Evolutionary conservation across 257 asterid species (phyloP), one percentile per base, ranked within the genome.

Genomic region (Ehretia macrophylla): DNA sequence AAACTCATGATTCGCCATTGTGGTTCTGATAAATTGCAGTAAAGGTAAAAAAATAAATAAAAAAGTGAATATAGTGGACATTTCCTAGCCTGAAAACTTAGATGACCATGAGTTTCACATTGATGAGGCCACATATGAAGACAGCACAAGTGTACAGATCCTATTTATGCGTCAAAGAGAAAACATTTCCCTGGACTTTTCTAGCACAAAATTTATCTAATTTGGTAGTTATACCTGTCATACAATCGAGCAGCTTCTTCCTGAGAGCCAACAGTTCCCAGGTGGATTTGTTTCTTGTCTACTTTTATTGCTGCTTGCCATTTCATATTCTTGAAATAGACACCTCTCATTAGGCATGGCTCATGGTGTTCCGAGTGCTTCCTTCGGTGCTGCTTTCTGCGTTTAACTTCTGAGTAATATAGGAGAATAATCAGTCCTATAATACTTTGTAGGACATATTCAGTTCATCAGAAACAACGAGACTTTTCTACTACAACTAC

Each of bases 221-320:
- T 18, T 11, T 9, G 8, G 0, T 46, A 10, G 23, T 6, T 52
- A 16, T 74, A 91, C 98, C 97, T 82, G 82, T 91, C 98, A 27
- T 91, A 91, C 14, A 91, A 68, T 51, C 92, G 80, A 60, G 97
- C 98, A 21, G 98, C 98, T 71, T 88, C 95, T 78, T 88, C 95
- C 68, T 91, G 95, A 67, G 98, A 84, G 47, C 95, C 88, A 39
- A 92, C 97, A 9, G 98, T 86, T 44, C 98, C 95, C 76, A 88
- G 67, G 75, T 92, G 98, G 77, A 88, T 85, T 75, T 91, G 98
- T 79, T 85, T 91, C 82, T 88, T 91, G 68, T 91, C 96, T 39
- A 92, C 97, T 63, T 92, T 92, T 46, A 92, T 92, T 5, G 98
- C 98, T n/a, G 98, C 98, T 83, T 92, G 98, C 98, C 98, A 92